phyloP scores from a whole-genome alignment of 768 basidiomycete species.

The Kwoniella shandongensis region DNA sequence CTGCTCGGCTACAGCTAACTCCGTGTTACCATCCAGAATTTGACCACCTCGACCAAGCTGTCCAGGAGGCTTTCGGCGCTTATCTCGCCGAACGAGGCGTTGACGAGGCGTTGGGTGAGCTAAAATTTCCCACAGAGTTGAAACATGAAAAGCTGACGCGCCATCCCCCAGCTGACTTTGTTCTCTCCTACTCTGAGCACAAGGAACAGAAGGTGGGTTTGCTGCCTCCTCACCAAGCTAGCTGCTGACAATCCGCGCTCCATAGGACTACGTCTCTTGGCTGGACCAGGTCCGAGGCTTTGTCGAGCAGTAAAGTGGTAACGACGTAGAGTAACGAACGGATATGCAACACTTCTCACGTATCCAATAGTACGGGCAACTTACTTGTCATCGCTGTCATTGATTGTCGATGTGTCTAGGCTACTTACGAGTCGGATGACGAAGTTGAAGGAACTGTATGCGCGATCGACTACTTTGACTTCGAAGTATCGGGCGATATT shows the following conservation, averaged over 20 bases:
- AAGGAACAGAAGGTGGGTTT: slow-evolving; percentile 86
- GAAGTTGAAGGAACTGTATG: too few species aligned
- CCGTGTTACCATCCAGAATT: too few species aligned
- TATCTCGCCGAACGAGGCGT: slow-evolving; percentile 88
- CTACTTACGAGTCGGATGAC: too few species aligned
- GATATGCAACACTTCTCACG: too few species aligned
- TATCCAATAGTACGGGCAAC: too few species aligned
- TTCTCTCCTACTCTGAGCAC: slow-evolving; percentile 80
- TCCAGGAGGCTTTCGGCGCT: slow-evolving; percentile 89
- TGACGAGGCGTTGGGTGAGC: slow-evolving; percentile 63
- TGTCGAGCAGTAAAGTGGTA: slow-evolving; percentile 59
- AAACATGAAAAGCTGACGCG: background rate
- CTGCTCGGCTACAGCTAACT: too few species aligned
- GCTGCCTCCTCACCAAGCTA: slow-evolving; percentile 10
- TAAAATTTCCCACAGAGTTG: background rate
- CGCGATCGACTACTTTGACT: too few species aligned
- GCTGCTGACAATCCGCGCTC: too few species aligned
- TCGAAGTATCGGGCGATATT: too few species aligned
- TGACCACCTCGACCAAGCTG: slow-evolving; percentile 77
- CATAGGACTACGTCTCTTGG: slow-evolving; percentile 89
- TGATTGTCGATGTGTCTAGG: too few species aligned
- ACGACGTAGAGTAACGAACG: too few species aligned
- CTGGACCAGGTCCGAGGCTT: slow-evolving; percentile 77
- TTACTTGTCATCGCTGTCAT: too few species aligned
- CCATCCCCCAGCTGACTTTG: slow-evolving; percentile 65